Base-by-base conservation (phyloP, 2,329 filamentous ascomycete genomes). In the Mycocentrospora acerina region DNA sequence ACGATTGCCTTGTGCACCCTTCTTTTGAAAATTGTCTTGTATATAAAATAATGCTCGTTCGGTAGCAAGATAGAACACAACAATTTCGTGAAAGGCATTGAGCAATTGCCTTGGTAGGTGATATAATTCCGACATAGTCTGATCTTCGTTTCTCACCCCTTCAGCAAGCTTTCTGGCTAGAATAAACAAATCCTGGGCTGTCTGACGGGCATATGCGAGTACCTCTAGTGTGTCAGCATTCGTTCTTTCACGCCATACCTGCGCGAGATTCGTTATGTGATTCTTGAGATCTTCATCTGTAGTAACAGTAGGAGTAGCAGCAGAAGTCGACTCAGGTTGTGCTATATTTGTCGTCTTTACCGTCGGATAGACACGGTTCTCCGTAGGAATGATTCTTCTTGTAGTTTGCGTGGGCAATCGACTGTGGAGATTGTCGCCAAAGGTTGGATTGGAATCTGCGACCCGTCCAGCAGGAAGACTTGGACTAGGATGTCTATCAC, bases 121-220 rank as follows among this genome's bases (percentile, higher is more conserved):
- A 35, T 65, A 65, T 4, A 55, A 25, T 2, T 50, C 43, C 1
- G 59, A 63, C 30, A 62, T 51, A 1, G 32, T 32, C 1, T 57
- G 56, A 4, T 62, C 40, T 18, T 53, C 51, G 16, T 56, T 50
- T n/a, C 38, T 37, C 4, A 65, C 60, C 1, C 62, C 61, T 10
- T 60, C 40, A 1, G 42, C 44, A 12, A 66, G 48, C 29, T 62
- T 54, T 12, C 39, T 37, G 2, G 49, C 41, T 36, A 53, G 40
- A 4, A 34, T 8, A 3, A 51, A 29, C 7, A 64, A 32, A 1
- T 25, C 25, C 8, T 35, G 37, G 12, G 51, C 44, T 18, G 31
- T 33, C 3, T 50, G 24, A 18, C 36, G 46, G 4, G 44, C 51
- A 22, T 47, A 29, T 3, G 40, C 47, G 3, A 65, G 40, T 13